Percentiles rank a stretch among this genome's conserved stretches.
These are phyloP conservation scores for Yamadazyma kanchanaburiensis DNA, from an alignment of 1,139 yeast species.

Conservation along the genomic window DNA sequence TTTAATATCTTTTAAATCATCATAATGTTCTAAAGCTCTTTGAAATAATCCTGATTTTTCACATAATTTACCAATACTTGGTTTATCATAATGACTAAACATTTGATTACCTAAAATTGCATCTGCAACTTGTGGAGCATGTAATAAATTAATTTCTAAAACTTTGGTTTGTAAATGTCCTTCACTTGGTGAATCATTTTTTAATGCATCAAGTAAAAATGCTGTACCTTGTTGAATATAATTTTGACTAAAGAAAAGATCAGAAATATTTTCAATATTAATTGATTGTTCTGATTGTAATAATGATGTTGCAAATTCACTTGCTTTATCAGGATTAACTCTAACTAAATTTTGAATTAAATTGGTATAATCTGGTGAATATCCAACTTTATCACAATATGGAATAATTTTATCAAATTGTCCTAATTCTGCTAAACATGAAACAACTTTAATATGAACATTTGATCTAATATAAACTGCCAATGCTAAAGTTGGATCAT, in stretches of 20 bases:
- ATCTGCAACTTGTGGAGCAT: slow-evolving; percentile 99
- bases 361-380: slow-evolving; percentile 86
- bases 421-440: slow-evolving; percentile 90
- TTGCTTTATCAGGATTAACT: slow-evolving; percentile 95
- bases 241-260: slow-evolving; percentile 91
- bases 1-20: slow-evolving; percentile 91
- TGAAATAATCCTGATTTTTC: slow-evolving; percentile 93
- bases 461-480: slow-evolving; percentile 89
- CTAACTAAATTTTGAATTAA: slow-evolving; percentile 88
- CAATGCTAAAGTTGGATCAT: slow-evolving; percentile 78
- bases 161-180: slow-evolving; percentile 95
- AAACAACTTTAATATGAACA: slow-evolving; percentile 84
- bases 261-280: slow-evolving; percentile 85
- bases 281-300: slow-evolving; percentile 62
- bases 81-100: slow-evolving; percentile 94
- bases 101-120: slow-evolving; percentile 95
- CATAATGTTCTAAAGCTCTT: slow-evolving; percentile 94
- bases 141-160: slow-evolving; percentile 85
- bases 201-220: slow-evolving; percentile 92
- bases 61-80: slow-evolving; percentile 85
- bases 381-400: slow-evolving; percentile 85
- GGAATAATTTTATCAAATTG: slow-evolving; percentile 96
- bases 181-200: slow-evolving; percentile 90
- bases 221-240: slow-evolving; percentile 98
- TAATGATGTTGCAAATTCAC: slow-evolving; percentile 91